These are phyloP conservation scores for Cryphonectria parasitica DNA, from an alignment of 2,329 filamentous ascomycete species.

Conservation along the genomic window DNA sequence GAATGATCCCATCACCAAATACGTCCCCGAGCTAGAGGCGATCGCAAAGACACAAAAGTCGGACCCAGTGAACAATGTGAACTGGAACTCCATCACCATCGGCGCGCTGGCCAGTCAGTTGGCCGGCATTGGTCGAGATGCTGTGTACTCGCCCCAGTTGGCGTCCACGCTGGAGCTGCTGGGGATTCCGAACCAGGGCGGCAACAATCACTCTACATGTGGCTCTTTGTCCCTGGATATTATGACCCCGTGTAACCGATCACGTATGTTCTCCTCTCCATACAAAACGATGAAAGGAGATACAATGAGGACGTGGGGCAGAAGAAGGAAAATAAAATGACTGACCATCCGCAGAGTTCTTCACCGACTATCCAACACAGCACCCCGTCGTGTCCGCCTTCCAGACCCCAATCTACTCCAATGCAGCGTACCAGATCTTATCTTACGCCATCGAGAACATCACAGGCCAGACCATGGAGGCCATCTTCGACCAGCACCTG, in stretches of 20 bases:
- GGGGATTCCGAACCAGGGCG: slow-evolving; percentile 24
- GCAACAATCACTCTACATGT: slow-evolving; percentile 16
- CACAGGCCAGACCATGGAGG: slow-evolving; percentile 38
- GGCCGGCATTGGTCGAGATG: slow-evolving; percentile 41
- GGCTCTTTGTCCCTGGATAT: slow-evolving; percentile 25
- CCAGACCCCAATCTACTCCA: slow-evolving; percentile 42
- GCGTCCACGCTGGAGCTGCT: slow-evolving; percentile 10
- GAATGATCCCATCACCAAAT: slow-evolving; percentile 46
- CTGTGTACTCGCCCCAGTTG: background rate
- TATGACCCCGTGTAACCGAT: slow-evolving; percentile 28
- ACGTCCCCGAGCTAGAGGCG: slow-evolving; percentile 45
- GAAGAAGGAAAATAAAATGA: background rate
- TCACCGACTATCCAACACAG: slow-evolving; percentile 36
- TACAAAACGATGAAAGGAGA: too few relatives aligned
- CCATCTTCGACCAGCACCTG: slow-evolving; percentile 38
- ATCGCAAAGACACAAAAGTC: slow-evolving; percentile 21
- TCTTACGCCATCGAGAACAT: slow-evolving; percentile 46
- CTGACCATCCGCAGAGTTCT: slow-evolving; percentile 29
- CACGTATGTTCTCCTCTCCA: background rate
- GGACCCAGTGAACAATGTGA: slow-evolving; percentile 35
- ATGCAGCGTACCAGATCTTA: slow-evolving; percentile 43
- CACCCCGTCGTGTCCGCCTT: slow-evolving; percentile 40
- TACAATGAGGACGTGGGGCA: background rate
- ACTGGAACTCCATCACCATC: slow-evolving; percentile 42
- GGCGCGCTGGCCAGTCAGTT: slow-evolving; percentile 43